These are phyloP conservation scores for Sclerotinia minor DNA, from an alignment of 2,329 filamentous ascomycete species.

Conservation along the genomic window DNA sequence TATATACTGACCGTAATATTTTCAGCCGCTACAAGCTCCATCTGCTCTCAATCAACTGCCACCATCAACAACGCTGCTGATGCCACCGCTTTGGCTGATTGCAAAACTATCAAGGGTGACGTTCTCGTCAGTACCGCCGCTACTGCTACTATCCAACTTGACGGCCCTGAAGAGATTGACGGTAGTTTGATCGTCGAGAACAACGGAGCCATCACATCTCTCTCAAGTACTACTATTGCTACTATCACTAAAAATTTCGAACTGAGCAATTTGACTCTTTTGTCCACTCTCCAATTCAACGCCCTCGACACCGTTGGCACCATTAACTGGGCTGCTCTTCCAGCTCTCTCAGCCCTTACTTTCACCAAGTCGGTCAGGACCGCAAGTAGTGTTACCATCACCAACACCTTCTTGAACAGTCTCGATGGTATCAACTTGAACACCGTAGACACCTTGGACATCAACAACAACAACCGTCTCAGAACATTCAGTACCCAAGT, in stretches of 20 bases:
- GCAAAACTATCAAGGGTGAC: slow-evolving; percentile 40
- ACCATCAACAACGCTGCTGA: slow-evolving; percentile 41
- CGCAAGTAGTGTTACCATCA: slow-evolving; percentile 69
- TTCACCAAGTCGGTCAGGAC: slow-evolving; percentile 64
- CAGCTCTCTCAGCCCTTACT: slow-evolving; percentile 56
- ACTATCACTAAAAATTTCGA: slow-evolving; percentile 70
- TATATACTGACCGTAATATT: not conserved
- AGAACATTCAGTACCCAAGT: slow-evolving; percentile 75
- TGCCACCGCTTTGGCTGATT: slow-evolving; percentile 36
- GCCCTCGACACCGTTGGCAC: slow-evolving; percentile 63
- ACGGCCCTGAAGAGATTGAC: slow-evolving; percentile 57
- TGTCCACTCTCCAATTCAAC: slow-evolving; percentile 68
- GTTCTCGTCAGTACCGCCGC: slow-evolving; percentile 42
- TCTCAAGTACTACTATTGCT: slow-evolving; percentile 62
- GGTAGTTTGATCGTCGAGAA: slow-evolving; percentile 61
- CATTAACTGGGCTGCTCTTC: slow-evolving; percentile 73
- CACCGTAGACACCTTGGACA: slow-evolving; percentile 69
- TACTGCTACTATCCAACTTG: slow-evolving; percentile 53
- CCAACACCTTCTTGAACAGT: slow-evolving; percentile 79
- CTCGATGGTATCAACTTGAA: slow-evolving; percentile 80
- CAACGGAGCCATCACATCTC: slow-evolving; percentile 60
- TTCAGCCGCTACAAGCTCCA: slow-evolving; percentile 23
- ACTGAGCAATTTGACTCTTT: slow-evolving; percentile 65
- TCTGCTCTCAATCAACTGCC: slow-evolving; percentile 39
- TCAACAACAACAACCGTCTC: slow-evolving; percentile 89